These are phyloP conservation scores for Trichoderma sp. DNA, from an alignment of 2,329 filamentous ascomycete species.

Conservation along the genomic window DNA sequence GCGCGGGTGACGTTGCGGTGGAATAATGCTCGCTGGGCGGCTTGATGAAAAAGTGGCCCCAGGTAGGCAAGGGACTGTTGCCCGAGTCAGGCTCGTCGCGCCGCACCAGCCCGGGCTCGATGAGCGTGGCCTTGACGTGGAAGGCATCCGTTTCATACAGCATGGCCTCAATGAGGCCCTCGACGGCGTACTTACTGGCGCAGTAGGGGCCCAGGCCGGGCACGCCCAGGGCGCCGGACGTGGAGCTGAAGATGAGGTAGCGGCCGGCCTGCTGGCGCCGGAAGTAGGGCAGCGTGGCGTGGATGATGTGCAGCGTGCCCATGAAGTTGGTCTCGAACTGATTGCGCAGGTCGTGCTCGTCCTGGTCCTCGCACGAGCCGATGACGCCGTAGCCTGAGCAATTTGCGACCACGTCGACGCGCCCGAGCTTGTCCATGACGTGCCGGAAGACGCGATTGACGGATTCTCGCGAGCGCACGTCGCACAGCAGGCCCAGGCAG, in stretches of 20 bases:
- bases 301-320: slow-evolving; percentile 91
- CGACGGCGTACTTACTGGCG: slow-evolving; percentile 95
- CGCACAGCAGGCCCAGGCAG: slow-evolving; percentile 82
- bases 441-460: slow-evolving; percentile 72
- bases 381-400: slow-evolving; percentile 96
- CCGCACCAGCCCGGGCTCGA: slow-evolving; percentile 86
- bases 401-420: slow-evolving; percentile 87
- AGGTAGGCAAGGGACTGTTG: slow-evolving; percentile 69
- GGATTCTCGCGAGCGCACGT: slow-evolving; percentile 81
- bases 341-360: slow-evolving; percentile 90
- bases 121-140: slow-evolving; percentile 90
- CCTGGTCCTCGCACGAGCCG: slow-evolving; percentile 93
- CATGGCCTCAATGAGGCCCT: slow-evolving; percentile 95
- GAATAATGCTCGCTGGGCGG: slow-evolving; percentile 81
- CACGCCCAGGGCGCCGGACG: slow-evolving; percentile 87
- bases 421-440: slow-evolving; percentile 75
- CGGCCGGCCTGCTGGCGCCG: slow-evolving; percentile 74
- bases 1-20: slow-evolving; percentile 75
- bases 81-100: slow-evolving; percentile 74
- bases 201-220: slow-evolving; percentile 93
- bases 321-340: slow-evolving; percentile 99
- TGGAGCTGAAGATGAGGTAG: slow-evolving; percentile 94
- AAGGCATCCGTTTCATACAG: slow-evolving; percentile 91
- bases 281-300: slow-evolving; percentile 85
- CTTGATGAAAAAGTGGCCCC: slow-evolving; percentile 92